Evolutionary conservation across 1,139 yeast species (phyloP).

Genomic region (Geotrichum bryndzae): DNA sequence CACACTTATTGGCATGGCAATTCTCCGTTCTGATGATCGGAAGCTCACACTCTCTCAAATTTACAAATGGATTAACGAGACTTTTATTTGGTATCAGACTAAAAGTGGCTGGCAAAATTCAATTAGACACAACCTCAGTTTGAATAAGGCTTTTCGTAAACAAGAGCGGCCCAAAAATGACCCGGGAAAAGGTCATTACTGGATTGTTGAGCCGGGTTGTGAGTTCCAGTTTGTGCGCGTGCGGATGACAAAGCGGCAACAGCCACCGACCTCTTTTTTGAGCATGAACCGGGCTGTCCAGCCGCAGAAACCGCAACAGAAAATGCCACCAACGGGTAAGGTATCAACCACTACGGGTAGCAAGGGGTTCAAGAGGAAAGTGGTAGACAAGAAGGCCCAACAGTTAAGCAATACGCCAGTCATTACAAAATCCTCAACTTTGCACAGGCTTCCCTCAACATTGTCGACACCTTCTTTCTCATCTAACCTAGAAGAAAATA

Average conservation of each 20-base stretch:
- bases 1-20: conserved; percentile 87
- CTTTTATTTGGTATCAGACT: conserved; percentile 76
- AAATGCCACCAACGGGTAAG: background rate
- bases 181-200: conserved; percentile 89
- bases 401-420: background rate
- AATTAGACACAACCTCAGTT: conserved; percentile 74
- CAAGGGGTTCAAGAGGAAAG: background rate
- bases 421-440: background rate
- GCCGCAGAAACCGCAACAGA: background rate
- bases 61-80: conserved; percentile 84
- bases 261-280: background rate
- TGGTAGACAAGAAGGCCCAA: background rate
- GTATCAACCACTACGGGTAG: background rate
- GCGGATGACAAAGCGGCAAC: conserved; percentile 13
- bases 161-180: conserved; percentile 85
- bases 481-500: background rate
- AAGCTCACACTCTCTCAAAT: conserved; percentile 83
- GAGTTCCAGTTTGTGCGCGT: conserved; percentile 74
- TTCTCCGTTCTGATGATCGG: conserved; percentile 69
- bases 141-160: conserved; percentile 81
- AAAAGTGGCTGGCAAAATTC: conserved; percentile 97
- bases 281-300: background rate
- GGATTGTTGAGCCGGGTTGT: conserved; percentile 81
- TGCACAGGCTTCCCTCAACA: background rate
- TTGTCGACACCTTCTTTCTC: background rate